phyloP scores from a whole-genome alignment of 192 early-diverging fungal genomes.

The Backusella liffmaniae region DNA sequence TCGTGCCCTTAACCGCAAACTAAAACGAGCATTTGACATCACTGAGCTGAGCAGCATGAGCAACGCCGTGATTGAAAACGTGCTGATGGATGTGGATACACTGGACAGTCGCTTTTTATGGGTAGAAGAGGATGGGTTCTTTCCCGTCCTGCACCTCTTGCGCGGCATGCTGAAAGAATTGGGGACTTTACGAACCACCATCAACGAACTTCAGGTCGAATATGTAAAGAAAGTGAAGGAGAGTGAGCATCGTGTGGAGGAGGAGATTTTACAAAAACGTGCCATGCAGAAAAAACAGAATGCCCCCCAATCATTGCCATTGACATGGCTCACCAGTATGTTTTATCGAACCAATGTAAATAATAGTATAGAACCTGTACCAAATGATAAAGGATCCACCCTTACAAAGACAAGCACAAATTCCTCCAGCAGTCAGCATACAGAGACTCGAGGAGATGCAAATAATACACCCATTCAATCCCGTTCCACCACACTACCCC shows the following conservation, averaged over 20 bases:
- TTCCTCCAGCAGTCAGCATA: neutral
- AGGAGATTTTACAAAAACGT: constrained; percentile 40
- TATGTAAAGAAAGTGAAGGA: constrained; percentile 60
- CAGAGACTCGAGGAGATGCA: neutral
- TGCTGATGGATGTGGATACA: constrained; percentile 47
- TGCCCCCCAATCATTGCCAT: neutral
- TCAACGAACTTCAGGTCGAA: constrained; percentile 59
- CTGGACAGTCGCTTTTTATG: constrained; percentile 47
- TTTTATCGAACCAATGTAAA: constrained; percentile 9
- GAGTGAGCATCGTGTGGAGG: constrained; percentile 47
- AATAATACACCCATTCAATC: neutral
- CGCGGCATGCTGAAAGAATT: constrained; percentile 52
- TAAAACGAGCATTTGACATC: constrained; percentile 57
- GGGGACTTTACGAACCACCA: constrained; percentile 48
- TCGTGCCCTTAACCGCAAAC: constrained; percentile 44
- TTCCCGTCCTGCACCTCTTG: constrained; percentile 41
- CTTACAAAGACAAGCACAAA: neutral
- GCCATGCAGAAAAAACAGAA: neutral
- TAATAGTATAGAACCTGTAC: neutral
- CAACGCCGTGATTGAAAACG: constrained; percentile 59
- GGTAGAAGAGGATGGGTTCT: constrained; percentile 33
- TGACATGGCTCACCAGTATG: constrained; percentile 15
- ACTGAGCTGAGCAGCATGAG: constrained; percentile 53
- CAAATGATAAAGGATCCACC: neutral
- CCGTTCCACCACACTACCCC: neutral